Evolutionary conservation across 306 rosid species (phyloP), one percentile per base, ranked within the genome.

Genomic region (Styphnolobium japonicum): DNA sequence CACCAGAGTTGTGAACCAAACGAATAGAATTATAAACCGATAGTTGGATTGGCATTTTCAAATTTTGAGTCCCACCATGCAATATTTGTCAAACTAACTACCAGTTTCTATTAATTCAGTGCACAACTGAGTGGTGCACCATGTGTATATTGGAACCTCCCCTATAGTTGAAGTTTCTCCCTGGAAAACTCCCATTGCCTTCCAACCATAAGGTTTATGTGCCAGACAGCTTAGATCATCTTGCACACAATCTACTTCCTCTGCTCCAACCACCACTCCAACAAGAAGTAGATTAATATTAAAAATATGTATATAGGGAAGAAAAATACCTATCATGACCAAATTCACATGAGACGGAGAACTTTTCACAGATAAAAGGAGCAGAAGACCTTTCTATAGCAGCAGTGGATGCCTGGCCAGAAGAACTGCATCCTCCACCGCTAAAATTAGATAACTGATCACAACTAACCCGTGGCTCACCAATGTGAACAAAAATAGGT

Each of bases 241-340:
- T 63, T 75, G 55, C 65, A 72, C 36, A 77, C 62, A 21, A 77
- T 46, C 36, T 48, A 70, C 65, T 49, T 60, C 64, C 34, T 33
- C 77, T 66, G 53, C 67, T 39, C 46, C 67, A 62, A 62, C 82
- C 39, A 75, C 37, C 65, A 79, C 19, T 73, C 42, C 16, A 33
- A 74, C 63, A 65, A 48, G 46, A 4, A 15, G 25, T 16, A 29
- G 58, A 56, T 79, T 53, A 78, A 69, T 68, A 36, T 37, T 56
- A 12, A 21, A 42, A 77, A 52, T 5, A 62, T 67, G 22, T 15
- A 85, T 57, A 62, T 12, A 69, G 79, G 75, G 78, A 76, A 84
- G 66, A 27, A 83, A 81, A 73, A 57, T 91, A 96, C 99, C 99
- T 96, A 82, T 93, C 90, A 77, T 89, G 94, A 82, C 93, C 99